A percentile compares a stretch with the other conserved stretches of the same genome.
These are phyloP conservation scores for Nepenthes gracilis DNA, from an alignment of 148 eudicot species.

Conservation along the genomic window DNA sequence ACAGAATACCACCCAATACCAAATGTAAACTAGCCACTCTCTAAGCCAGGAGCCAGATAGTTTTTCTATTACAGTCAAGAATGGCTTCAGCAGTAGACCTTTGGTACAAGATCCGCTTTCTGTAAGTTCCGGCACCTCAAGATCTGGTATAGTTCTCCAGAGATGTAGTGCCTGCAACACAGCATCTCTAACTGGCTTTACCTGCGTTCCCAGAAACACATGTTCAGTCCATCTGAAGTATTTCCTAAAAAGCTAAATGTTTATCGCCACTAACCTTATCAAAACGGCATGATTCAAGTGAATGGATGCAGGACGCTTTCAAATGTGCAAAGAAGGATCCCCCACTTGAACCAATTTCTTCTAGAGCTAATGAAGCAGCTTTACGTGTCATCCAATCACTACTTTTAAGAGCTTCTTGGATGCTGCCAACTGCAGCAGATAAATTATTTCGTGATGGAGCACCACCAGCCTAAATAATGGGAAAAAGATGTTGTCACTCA, in stretches of 20 bases:
- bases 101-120: slow-evolving; percentile 54
- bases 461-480: slow-evolving; percentile 66
- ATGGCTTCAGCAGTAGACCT: slow-evolving; percentile 2
- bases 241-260: not conserved
- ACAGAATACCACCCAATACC: too few species aligned
- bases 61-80: not conserved
- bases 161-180: slow-evolving; percentile 54
- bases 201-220: slow-evolving; percentile 26
- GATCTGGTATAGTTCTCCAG: slow-evolving; percentile 58
- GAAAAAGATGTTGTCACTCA: not conserved
- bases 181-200: slow-evolving; percentile 84
- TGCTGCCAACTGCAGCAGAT: slow-evolving; percentile 57
- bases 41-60: too few species aligned
- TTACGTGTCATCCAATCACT: slow-evolving; percentile 84
- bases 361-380: slow-evolving; percentile 64
- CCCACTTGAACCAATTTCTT: slow-evolving; percentile 64
- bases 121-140: slow-evolving; percentile 43
- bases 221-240: not conserved
- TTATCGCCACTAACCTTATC: slow-evolving; percentile 49
- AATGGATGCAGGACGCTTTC: slow-evolving; percentile 53
- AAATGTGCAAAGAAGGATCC: slow-evolving; percentile 43
- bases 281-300: slow-evolving; percentile 81
- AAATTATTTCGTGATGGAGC: slow-evolving; percentile 52
- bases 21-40: too few species aligned
- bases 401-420: slow-evolving; percentile 68